Conservation (phyloP, 2,329 filamentous ascomycete genomes). For the Talaromyces sp. region DNA sequence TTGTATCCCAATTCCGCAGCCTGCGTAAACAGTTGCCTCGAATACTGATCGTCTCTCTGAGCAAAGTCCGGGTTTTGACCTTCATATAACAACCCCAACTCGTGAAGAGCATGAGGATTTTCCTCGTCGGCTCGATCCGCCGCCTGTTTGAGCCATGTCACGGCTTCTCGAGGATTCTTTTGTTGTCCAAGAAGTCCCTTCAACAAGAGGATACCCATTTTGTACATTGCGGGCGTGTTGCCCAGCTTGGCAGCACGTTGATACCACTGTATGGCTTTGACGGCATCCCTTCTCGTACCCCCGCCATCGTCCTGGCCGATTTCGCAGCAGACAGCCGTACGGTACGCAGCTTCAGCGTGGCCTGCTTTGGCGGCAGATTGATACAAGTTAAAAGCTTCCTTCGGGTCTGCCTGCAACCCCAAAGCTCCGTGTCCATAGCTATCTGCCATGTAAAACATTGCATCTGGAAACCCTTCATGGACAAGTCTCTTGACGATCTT, state of each 20-base stretch:
- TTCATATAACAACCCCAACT: slow-evolving; percentile 65
- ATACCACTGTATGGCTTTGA: slow-evolving; percentile 98
- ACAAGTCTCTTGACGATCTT: slow-evolving; percentile 89
- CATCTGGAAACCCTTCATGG: slow-evolving; percentile 67
- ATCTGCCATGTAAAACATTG: slow-evolving; percentile 92
- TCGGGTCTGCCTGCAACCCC: slow-evolving; percentile 74
- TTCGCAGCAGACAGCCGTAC: slow-evolving; percentile 95
- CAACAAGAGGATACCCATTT: slow-evolving; percentile 91
- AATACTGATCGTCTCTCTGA: slow-evolving; percentile 75
- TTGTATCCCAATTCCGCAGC: slow-evolving; percentile 90
- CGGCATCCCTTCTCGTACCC: slow-evolving; percentile 81
- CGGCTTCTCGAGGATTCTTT: slow-evolving; percentile 76
- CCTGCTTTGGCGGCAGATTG: slow-evolving; percentile 88
- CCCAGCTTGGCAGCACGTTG: slow-evolving; percentile 85
- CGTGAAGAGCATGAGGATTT: slow-evolving; percentile 92
- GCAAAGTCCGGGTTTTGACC: slow-evolving; percentile 63
- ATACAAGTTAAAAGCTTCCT: slow-evolving; percentile 90
- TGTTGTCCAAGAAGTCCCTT: slow-evolving; percentile 90
- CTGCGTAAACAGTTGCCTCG: slow-evolving; percentile 75
- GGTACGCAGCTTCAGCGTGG: slow-evolving; percentile 82
- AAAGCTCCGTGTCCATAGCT: slow-evolving; percentile 78
- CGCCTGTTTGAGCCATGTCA: slow-evolving; percentile 89
- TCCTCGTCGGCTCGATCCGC: slow-evolving; percentile 82
- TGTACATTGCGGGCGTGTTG: slow-evolving; percentile 94
- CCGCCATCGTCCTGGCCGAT: slow-evolving; percentile 92